Evolutionary conservation across 1,284 basidiomycete genomes (phyloP).

Genomic region (Rhodofomes roseus): DNA sequence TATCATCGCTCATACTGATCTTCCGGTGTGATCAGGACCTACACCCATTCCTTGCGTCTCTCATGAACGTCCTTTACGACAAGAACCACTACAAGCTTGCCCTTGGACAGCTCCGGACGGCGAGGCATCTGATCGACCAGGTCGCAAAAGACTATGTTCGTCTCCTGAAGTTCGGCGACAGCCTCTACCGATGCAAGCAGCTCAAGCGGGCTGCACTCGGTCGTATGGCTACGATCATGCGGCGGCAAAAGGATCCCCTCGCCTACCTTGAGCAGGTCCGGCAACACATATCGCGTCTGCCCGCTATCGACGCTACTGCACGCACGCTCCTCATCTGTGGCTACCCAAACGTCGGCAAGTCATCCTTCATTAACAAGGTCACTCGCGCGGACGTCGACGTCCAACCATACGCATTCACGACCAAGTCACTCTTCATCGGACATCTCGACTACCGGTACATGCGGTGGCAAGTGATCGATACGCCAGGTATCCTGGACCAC

Average conservation of each 20-base stretch:
- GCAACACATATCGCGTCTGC: constrained; percentile 95
- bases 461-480: constrained; percentile 97
- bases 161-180: constrained; percentile 94
- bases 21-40: constrained; percentile 62
- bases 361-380: constrained; percentile 97
- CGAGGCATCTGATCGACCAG: constrained; percentile 90
- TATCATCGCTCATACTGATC: neutral
- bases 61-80: constrained; percentile 97
- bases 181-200: constrained; percentile 94
- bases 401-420: constrained; percentile 97
- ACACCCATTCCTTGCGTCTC: constrained; percentile 90
- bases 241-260: constrained; percentile 92
- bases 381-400: constrained; percentile 97
- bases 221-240: constrained; percentile 97
- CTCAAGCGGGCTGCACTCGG: constrained; percentile 93
- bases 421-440: constrained; percentile 94
- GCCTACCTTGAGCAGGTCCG: constrained; percentile 97
- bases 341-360: constrained; percentile 97
- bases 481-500: constrained; percentile 89
- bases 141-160: constrained; percentile 95
- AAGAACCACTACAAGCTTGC: constrained; percentile 99
- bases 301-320: constrained; percentile 95
- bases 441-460: constrained; percentile 98
- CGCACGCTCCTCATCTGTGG: constrained; percentile 94
- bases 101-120: constrained; percentile 90